Percentiles rank a stretch among this genome's conserved stretches.
Evolutionary conservation across 2,329 filamentous ascomycete genomes (phyloP).

Genomic region (Arthrobotrys megalospora): DNA sequence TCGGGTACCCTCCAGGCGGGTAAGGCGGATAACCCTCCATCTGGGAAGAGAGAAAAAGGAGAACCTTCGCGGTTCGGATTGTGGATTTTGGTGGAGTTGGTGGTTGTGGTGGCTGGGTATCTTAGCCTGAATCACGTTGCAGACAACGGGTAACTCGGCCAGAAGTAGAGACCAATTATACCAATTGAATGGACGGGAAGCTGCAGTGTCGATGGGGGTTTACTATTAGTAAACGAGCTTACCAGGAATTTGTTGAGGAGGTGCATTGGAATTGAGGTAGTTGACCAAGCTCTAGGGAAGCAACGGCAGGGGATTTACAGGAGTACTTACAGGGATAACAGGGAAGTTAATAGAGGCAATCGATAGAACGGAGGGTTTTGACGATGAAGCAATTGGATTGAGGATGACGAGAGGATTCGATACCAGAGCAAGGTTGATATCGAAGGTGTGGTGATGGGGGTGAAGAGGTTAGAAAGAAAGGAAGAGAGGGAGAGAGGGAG

Average conservation of each 20-base stretch:
- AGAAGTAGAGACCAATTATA: not conserved
- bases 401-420: not conserved
- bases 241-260: not conserved
- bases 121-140: constrained; percentile 44
- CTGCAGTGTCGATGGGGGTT: constrained; percentile 1
- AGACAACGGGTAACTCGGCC: constrained; percentile 25
- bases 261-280: not conserved
- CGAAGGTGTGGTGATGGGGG: not conserved
- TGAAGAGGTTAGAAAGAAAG: not conserved
- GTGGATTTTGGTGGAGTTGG: constrained; percentile 6
- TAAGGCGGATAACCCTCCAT: constrained; percentile 59
- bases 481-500: not conserved
- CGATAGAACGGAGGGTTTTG: not conserved
- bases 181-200: constrained; percentile 16
- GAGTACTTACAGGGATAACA: constrained; percentile 17
- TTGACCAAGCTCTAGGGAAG: not conserved
- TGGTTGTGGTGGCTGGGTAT: constrained; percentile 4
- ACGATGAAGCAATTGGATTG: not conserved
- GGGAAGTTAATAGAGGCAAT: not conserved
- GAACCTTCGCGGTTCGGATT: constrained; percentile 53
- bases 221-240: not conserved
- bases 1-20: constrained; percentile 53
- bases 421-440: not conserved
- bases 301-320: not conserved
- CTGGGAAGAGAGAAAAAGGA: constrained; percentile 4